These are phyloP conservation scores for Lanmaoa rubissima DNA, from an alignment of 768 basidiomycete species.

Conservation along the genomic window DNA sequence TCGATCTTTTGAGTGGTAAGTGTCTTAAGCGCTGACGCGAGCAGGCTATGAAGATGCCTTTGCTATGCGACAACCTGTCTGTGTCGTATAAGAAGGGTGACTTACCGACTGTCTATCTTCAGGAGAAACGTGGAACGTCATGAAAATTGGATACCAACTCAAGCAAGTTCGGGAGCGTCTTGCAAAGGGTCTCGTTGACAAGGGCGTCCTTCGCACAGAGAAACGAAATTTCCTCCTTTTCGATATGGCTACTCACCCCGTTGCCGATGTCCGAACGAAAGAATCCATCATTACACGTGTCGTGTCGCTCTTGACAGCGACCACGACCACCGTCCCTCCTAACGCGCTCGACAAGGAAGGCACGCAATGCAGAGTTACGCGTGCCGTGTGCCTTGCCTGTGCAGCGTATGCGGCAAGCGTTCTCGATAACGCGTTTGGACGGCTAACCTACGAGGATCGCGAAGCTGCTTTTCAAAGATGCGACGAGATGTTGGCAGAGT, in stretches of 20 bases:
- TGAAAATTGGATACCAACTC: conserved; percentile 99
- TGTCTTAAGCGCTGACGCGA: background rate
- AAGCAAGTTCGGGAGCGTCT: conserved; percentile 98
- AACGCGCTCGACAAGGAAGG: conserved; percentile 73
- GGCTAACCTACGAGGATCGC: conserved; percentile 87
- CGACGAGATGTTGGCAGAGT: conserved; percentile 93
- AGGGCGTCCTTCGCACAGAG: conserved; percentile 97
- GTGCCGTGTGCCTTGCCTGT: conserved; percentile 85
- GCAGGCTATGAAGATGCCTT: background rate
- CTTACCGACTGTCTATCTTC: background rate
- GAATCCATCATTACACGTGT: conserved; percentile 78
- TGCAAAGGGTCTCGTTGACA: conserved; percentile 96
- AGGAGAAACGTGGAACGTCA: conserved; percentile 99
- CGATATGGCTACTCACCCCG: conserved; percentile 99
- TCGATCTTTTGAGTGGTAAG: conserved; percentile 88
- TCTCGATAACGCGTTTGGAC: conserved; percentile 88
- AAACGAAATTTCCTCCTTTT: conserved; percentile 98
- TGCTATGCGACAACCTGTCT: background rate
- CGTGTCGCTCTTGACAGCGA: conserved; percentile 74
- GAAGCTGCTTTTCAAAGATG: conserved; percentile 92
- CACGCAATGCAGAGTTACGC: conserved; percentile 73
- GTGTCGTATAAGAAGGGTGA: background rate
- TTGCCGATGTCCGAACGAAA: conserved; percentile 90
- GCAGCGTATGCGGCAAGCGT: conserved; percentile 95
- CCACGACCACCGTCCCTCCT: conserved; percentile 77